phyloP scores from a whole-genome alignment of 225 moss, liverwort and hornwort genomes.

The Sphagnum tenellum region DNA sequence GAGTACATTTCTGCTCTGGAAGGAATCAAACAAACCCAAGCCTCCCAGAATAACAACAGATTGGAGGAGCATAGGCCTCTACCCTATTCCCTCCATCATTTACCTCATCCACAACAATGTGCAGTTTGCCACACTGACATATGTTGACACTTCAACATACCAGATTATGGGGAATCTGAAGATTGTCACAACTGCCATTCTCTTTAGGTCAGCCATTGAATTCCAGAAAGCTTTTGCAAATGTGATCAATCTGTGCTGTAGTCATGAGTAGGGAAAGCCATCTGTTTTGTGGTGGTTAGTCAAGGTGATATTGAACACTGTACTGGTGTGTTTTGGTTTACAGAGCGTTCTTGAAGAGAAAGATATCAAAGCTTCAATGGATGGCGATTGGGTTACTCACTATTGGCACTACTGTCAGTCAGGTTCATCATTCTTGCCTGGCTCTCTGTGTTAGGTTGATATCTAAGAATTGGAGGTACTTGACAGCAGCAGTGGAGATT shows the following conservation, averaged over 20 bases:
- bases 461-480: neutral
- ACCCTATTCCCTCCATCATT: constrained; percentile 77
- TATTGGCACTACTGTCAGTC: constrained; percentile 79
- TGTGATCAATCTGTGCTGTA: neutral
- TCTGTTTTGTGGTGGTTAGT: neutral
- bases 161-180: constrained; percentile 94
- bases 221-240: neutral
- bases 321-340: neutral
- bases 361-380: constrained; percentile 71
- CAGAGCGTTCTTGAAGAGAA: constrained; percentile 67
- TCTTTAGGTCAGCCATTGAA: constrained; percentile 44
- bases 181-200: constrained; percentile 83
- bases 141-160: constrained; percentile 87
- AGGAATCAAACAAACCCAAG: constrained; percentile 34
- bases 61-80: constrained; percentile 60
- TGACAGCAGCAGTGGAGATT: neutral
- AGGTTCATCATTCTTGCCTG: constrained; percentile 26
- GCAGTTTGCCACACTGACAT: constrained; percentile 79
- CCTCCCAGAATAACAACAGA: constrained; percentile 34
- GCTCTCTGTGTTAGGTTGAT: neutral
- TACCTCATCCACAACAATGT: constrained; percentile 87
- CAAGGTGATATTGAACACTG: neutral
- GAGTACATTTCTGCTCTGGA: constrained; percentile 69
- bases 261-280: neutral
- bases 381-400: constrained; percentile 79